Evolutionary conservation across 2,329 filamentous ascomycete species (phyloP), one percentile per base, ranked within the genome.

Genomic region (Penicillium vulpinum): DNA sequence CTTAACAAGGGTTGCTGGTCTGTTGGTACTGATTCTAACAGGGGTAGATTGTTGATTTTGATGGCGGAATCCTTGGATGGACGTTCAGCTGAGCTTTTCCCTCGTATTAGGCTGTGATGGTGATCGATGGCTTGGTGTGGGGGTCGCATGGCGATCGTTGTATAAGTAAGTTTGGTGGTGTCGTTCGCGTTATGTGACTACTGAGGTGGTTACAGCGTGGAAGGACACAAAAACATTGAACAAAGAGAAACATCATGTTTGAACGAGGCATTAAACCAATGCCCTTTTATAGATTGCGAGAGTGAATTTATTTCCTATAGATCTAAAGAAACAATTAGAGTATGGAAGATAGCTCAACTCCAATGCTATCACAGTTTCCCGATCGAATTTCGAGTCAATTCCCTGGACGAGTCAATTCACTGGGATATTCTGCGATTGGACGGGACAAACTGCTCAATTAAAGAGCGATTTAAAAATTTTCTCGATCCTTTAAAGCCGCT

Each of bases 1-100:
- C 48, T n/a, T 21, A 68, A 31, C 33, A 69, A 55, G 15, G 63
- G 59, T 11, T 45, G 51, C 10, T 58, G 56, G 9, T 65, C 62
- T 15, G 59, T 67, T 26, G 64, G 56, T 10, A 60, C 45, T 4
- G 60, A 56, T 16, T 56, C 45, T 8, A 62, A 18, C 29, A 51
- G 51, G 16, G 52, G 44, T 15, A 45, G 46, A 22, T 52, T n/a
- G 4, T 51, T 57, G 41, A 44, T 31, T 5, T 22, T 29, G 47
- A 21, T 59, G 59, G 9, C 51, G 33, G 4, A 29, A 54, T 54
- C 57, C 56, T 46, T 57, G 54, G n/a, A 33, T 39, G 18, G 26
- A 6, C 39, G 50, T 24, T 28, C 49, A 11, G 35, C 39, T n/a
- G 54, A 60, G 39, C 47, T 48, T 24, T 60, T 63, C 13, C 48